These are phyloP conservation scores for Ustilago esculenta DNA, from an alignment of 1,284 basidiomycete species.

Conservation along the genomic window DNA sequence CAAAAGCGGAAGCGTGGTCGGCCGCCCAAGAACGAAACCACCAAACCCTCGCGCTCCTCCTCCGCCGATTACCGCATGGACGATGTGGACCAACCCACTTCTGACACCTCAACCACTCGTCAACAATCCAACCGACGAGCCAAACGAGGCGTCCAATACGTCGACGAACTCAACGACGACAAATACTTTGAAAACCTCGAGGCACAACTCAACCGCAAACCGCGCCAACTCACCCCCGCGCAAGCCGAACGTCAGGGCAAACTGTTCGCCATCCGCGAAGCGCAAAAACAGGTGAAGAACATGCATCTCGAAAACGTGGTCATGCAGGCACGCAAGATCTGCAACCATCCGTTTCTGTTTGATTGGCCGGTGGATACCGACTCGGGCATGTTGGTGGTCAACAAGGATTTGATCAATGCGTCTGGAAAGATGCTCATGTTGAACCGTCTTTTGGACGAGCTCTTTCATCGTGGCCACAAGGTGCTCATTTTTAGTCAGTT, in stretches of 20 bases:
- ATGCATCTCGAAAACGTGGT: conserved; percentile 91
- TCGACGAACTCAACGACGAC: conserved; percentile 47
- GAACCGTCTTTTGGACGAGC: conserved; percentile 82
- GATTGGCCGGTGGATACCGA: conserved; percentile 81
- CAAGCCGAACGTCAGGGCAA: conserved; percentile 55
- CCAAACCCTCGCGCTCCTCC: conserved; percentile 16
- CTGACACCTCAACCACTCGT: conserved; percentile 38
- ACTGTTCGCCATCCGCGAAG: conserved; percentile 50
- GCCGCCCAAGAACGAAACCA: conserved; percentile 11
- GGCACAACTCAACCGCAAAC: conserved; percentile 16
- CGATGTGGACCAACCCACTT: conserved; percentile 18
- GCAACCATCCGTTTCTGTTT: conserved; percentile 92
- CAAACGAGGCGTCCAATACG: conserved; percentile 37
- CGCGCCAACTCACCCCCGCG: conserved; percentile 21
- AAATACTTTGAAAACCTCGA: conserved; percentile 50
- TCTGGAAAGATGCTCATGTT: conserved; percentile 98
- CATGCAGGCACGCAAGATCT: conserved; percentile 82
- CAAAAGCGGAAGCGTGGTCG: conserved; percentile 14
- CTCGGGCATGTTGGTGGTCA: conserved; percentile 69
- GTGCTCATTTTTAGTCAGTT: conserved; percentile 82
- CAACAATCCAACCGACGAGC: conserved; percentile 19
- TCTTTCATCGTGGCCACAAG: conserved; percentile 86
- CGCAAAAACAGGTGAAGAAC: conserved; percentile 81
- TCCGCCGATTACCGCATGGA: conserved; percentile 17
- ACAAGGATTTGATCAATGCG: conserved; percentile 79